Evolutionary conservation across 192 early-diverging fungal genomes (phyloP), one percentile per base, ranked within the genome.

Genomic region (Entomortierella lignicola): DNA sequence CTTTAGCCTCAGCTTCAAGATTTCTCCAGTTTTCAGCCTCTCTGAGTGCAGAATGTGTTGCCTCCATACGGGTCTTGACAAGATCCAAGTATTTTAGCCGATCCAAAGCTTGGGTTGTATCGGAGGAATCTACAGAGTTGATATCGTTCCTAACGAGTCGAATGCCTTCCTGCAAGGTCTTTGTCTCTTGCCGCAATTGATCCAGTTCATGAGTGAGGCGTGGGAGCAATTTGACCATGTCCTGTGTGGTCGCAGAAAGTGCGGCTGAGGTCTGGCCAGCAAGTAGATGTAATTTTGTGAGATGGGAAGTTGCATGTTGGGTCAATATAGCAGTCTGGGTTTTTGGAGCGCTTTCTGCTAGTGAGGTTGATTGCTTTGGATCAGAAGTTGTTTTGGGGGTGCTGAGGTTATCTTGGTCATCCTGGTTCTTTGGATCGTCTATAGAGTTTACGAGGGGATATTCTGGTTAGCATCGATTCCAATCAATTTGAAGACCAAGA

Each of bases 21-120:
- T 91, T 91, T 31, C 70, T 89, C 94, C 94, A 95, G 74, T 90
- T 93, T 55, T 95, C 93, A 0, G 92, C 88, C 60, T 95, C 92
- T 56, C 86, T 83, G 0, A 95, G 69, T 2, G 88, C 60, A n/a
- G 83, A 65, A 20, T 86, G 73, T 30, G 91, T 89, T 4, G 71
- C 67, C 57, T 90, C 87, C 93, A 94, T 94, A 2, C 93, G 72
- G 8, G 81, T 82, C 25, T 92, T 85, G 50, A 92, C 90, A 1
- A 85, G 69, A 77, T 93, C 92, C 5, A 92, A 66, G 43, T 86
- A 83, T 37, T 85, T 83, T 0, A 94, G 77, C 55, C 84, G 79
- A 39, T 91, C 90, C 58, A 94, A 74, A 0, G 92, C 88, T 30
- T 63, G 66, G 5, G 55, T 62, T 8, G 81, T 71, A 29, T 73